Conservation (phyloP, 306 rosid species). For the Acacia confusa region DNA sequence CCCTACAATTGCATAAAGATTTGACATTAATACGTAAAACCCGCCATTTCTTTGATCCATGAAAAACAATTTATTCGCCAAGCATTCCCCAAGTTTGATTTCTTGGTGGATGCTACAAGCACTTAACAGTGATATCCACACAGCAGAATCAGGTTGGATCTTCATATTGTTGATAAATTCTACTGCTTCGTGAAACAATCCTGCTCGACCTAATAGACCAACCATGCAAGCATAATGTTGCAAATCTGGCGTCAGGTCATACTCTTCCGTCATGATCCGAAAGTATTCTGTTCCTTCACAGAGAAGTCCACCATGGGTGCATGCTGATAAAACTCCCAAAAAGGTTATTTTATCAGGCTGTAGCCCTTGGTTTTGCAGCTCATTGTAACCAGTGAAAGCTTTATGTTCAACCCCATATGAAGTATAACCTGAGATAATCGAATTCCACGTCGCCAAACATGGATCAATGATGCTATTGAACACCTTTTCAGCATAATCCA, state of each 20-base stretch:
- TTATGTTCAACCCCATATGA: slow-evolving; percentile 59
- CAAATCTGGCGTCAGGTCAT: slow-evolving; percentile 54
- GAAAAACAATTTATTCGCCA: slow-evolving; percentile 60
- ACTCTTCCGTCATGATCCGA: slow-evolving; percentile 51
- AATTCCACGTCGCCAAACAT: slow-evolving; percentile 80
- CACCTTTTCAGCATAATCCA: slow-evolving; percentile 65
- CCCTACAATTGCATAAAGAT: slow-evolving; percentile 66
- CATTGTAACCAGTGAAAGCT: slow-evolving; percentile 58
- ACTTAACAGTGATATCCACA: slow-evolving; percentile 71
- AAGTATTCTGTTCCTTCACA: slow-evolving; percentile 51
- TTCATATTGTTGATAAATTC: slow-evolving; percentile 54
- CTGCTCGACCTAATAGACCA: slow-evolving; percentile 64
- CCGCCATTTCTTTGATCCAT: slow-evolving; percentile 59
- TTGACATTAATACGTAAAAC: slow-evolving; percentile 70
- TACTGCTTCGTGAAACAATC: slow-evolving; percentile 67
- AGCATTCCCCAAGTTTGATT: slow-evolving; percentile 65
- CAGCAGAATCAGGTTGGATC: slow-evolving; percentile 65
- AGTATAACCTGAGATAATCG: slow-evolving; percentile 78
- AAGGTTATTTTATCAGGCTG: slow-evolving; percentile 73
- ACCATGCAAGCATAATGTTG: slow-evolving; percentile 75
- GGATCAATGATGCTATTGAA: slow-evolving; percentile 59
- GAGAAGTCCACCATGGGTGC: slow-evolving; percentile 69
- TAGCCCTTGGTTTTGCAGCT: slow-evolving; percentile 55
- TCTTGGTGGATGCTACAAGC: slow-evolving; percentile 74
- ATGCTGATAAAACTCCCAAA: slow-evolving; percentile 73